Conservation (phyloP, 75 land plant genomes). For the Chamaecyparis obtusa region DNA sequence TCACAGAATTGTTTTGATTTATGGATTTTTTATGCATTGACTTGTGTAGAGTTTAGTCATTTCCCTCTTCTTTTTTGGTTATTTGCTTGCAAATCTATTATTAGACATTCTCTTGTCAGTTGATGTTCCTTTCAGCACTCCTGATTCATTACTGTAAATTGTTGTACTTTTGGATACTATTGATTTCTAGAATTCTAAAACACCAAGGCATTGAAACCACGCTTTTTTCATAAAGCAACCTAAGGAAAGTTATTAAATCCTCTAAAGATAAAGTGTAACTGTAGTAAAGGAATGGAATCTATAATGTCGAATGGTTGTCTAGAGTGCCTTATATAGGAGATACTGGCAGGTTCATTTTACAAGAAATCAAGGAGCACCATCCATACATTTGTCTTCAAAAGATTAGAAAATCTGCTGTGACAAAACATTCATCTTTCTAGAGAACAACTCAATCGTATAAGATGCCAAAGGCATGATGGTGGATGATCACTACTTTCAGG, state of each 20-base stretch:
- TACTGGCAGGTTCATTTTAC: no score
- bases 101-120: not conserved
- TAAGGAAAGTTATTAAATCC: not conserved
- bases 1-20: not conserved
- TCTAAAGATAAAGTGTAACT: no score
- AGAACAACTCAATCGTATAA: no score
- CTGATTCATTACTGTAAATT: not conserved
- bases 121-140: not conserved
- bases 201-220: not conserved
- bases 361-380: no score
- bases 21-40: not conserved
- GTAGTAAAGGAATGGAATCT: no score
- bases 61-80: not conserved
- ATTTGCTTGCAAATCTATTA: not conserved
- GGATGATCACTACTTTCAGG: no score
- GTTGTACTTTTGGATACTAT: not conserved
- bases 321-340: no score
- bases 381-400: no score
- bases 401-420: no score
- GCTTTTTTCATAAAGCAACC: not conserved
- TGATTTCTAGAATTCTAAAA: not conserved
- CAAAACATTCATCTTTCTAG: no score
- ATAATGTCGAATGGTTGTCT: no score
- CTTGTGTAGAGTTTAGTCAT: not conserved
- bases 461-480: no score